phyloP scores from a whole-genome alignment of 2,329 filamentous ascomycete genomes.

The Penicillium sp. region DNA sequence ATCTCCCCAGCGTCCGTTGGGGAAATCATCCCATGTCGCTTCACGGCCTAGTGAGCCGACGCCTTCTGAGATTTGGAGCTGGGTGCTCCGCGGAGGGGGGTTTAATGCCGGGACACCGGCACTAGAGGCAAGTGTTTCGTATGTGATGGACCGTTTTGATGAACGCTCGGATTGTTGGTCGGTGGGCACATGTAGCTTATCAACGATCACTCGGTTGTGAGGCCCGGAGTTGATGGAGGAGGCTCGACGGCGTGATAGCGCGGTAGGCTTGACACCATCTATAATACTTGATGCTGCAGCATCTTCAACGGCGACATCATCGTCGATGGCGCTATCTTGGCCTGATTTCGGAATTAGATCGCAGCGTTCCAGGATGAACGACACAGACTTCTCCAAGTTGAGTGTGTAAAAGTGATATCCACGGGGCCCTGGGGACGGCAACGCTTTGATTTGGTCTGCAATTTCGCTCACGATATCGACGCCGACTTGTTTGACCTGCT shows the following conservation, averaged over 20 bases:
- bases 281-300: conserved; percentile 24
- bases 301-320: conserved; percentile 42
- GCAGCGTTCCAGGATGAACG: conserved; percentile 83
- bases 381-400: conserved; percentile 92
- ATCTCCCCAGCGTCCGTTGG: conserved; percentile 93
- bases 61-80: conserved; percentile 89
- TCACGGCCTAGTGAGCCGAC: conserved; percentile 85
- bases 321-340: conserved; percentile 41
- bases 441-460: conserved; percentile 69
- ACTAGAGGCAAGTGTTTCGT: conserved; percentile 70
- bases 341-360: conserved; percentile 65
- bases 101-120: conserved; percentile 65
- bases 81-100: conserved; percentile 76
- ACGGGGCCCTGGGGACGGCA: conserved; percentile 58
- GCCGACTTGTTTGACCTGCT: conserved; percentile 46
- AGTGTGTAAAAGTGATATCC: conserved; percentile 98
- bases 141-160: conserved; percentile 34
- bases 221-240: conserved; percentile 81
- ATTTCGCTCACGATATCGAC: conserved; percentile 73
- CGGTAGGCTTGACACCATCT: conserved; percentile 19
- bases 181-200: conserved; percentile 43
- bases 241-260: conserved; percentile 54
- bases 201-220: conserved; percentile 81
- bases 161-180: conserved; percentile 27
- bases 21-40: conserved; percentile 98